Base-by-base conservation (phyloP, 2,329 filamentous ascomycete genomes). In the Penicillium sp. region DNA sequence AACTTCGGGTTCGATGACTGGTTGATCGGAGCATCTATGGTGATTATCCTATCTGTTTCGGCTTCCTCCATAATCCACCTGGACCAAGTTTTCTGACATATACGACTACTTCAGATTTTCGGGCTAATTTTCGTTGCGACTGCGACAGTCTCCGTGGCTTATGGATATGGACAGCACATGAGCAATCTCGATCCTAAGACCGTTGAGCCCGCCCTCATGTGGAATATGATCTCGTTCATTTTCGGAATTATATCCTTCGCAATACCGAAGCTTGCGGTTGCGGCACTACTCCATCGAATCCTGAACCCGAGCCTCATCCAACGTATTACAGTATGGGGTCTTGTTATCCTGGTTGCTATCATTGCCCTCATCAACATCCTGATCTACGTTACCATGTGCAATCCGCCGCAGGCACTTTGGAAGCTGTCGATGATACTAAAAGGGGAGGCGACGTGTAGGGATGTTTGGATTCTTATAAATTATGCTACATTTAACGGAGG, bases 91-190 rank as follows among this genome's bases (percentile, higher is more conserved):
- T 37, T 29, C 14, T 34, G 46, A 49, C 7, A 20, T 29, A 22
- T 20, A 20, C 18, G 3, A 50, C n/a, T 47, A 29, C 10, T 14
- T 31, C 32, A 76, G 76, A 47, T 73, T 4, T 69, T 71, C 35
- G 68, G 69, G 2, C 69, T 74, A 61, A 37, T 64, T 32, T 74
- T 70, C 18, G 67, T 74, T 2, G 69, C 55, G 2, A 57, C 77
- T 8, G 63, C 70, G 13, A 66, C 70, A 8, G 61, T 69, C 11
- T 72, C 73, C 35, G 72, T 79, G 13, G 46, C 56, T 0, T 58
- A 67, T 16, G 78, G 78, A 10, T 75, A 73, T 49, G 77, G 78
- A 1, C 65, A 67, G 50, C 76, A 80, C 58, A 65, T 69, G 31
- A 53, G 58, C 5, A 63, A 66, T 0, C 63, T 80, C 9, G 59